Evolutionary conservation across 805 yeast species (phyloP), one percentile per base, ranked within the genome.

Genomic region (Kuraishia ogatae): DNA sequence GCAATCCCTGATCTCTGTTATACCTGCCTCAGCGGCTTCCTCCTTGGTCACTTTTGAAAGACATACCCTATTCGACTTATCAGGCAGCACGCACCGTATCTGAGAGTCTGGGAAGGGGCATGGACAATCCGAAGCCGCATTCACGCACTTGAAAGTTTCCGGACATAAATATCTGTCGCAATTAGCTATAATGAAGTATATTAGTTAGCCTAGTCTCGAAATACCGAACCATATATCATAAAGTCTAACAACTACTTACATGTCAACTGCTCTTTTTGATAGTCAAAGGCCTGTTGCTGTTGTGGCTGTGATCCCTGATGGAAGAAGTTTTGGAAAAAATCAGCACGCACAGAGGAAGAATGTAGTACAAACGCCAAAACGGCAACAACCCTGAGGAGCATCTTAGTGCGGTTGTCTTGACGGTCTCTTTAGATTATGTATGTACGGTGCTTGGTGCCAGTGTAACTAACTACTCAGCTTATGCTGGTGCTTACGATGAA

Each of bases 31-130:
- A 2, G 66, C 71, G 58, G 13, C 74, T 35, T 81, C 78, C 10
- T 67, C 70, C 2, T 74, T 69, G 1, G 89, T 83, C 1, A 96
- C 93, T 61, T 86, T 87, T 21, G 97, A 87, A 48, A 94, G 86
- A 68, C 99, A 94, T 17, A 92, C 76, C 64, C 74, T 86, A 55
- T 80, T 80, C 35, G 74, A 70, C 20, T 82, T 77, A 59, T 81
- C 84, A 0, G 97, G 96, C 48, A 89, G 72, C 1, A 78, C 66
- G 68, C 99, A 94, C 64, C 89, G 87, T 58, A 88, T 64, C 66
- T 93, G 97, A 1, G 96, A 84, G 56, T 83, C 81, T 1, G 97
- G 94, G 65, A 82, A 93, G 2, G 89, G 90, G 67, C 99, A 94
- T 1, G 97, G 97, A 67, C 99, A 94, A 53, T 85, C 87, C 7